Evolutionary conservation across 345 rosid genomes (phyloP), one percentile per base, ranked within the genome.

Genomic region (Moricandia moricandioides): DNA sequence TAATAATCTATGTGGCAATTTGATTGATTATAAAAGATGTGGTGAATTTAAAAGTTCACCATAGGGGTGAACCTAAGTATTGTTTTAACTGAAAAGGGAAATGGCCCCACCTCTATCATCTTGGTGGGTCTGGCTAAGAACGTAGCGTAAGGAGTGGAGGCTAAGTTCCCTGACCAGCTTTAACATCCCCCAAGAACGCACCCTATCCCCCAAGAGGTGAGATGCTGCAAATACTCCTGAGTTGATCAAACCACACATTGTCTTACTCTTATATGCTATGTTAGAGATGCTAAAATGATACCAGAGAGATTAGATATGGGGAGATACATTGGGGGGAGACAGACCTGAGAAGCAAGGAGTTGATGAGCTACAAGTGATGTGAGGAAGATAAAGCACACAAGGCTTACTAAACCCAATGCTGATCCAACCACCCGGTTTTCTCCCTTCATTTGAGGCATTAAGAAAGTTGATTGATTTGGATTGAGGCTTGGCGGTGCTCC

Each of bases 391-490:
- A 86, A 72, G 35, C 81, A 56, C 72, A 84, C 52, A 58, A 93
- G 81, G 75, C 82, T 73, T 17, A 82, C 87, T 13, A 91, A 83
- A 78, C 93, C 93, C 12, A 86, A 21, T 34, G 84, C 84, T 33
- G 96, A 85, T 10, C 87, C 87, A 78, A 88, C 76, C 74, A 87
- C 60, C 87, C 93, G 85, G 79, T 81, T 88, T 67, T 78, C 45
- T 3, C 67, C 24, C 24, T 21, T 21, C 24, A 21, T 21, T 4
- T 6, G 72, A 70, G 31, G 74, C 66, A 16, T 52, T 62, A 70
- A 84, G 83, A 77, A 86, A 69, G 76, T 73, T 76, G 39, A 71
- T 34, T 63, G 86, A 79, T 76, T 77, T 67, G 64, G 43, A 65
- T 5, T 85, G 82, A 13, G 89, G 84, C 64, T 77, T 84, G 18